Base-by-base conservation (phyloP, 345 rosid genomes). In the Camelina hispida region DNA sequence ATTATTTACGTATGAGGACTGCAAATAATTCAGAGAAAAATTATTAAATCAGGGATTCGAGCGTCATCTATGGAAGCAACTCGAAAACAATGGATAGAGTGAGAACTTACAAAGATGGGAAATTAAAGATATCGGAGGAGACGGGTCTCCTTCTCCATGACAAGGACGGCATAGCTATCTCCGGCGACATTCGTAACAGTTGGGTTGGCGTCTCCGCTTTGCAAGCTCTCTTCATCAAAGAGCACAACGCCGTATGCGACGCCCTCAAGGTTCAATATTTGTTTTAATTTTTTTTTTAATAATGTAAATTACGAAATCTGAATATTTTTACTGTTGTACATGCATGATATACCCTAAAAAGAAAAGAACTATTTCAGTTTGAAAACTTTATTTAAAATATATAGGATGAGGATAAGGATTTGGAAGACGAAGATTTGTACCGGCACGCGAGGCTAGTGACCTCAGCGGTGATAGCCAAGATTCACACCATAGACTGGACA, bases 401-500 rank as follows among this genome's bases (percentile, higher is more conserved):
- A 47, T 30, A 86, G 88, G 59, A 68, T 58, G 84, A 82, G 67
- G 42, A 86, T 66, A 70, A 38, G 2, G 52, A 78, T 16, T 35
- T 85, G 46, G 82, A 62, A 3, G 93, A 86, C n/a, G 90, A 85
- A 66, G 83, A 86, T 2, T 44, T 88, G 30, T 88, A 84, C 43
- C 79, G 82, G 14, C 40, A 80, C 9, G 88, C 86, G 15, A 83
- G 90, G 62, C 74, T 88, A 20, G 90, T 88, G 30, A 85, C 93
- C 9, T 73, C 88, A 9, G 88, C 90, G 7, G 90, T 88, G 15
- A 82, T 86, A 55, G 90, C 93, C 9, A 88, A 88, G 78, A 73
- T 88, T 56, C 93, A 86, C 72, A 88, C 93, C 4, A 86, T 86
- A 47, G 90, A 88, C 56, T 88, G 93, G 93, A 88, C 90, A 13